Base-by-base conservation (phyloP, 2,329 filamentous ascomycete genomes). In the Fusarium sp. region DNA sequence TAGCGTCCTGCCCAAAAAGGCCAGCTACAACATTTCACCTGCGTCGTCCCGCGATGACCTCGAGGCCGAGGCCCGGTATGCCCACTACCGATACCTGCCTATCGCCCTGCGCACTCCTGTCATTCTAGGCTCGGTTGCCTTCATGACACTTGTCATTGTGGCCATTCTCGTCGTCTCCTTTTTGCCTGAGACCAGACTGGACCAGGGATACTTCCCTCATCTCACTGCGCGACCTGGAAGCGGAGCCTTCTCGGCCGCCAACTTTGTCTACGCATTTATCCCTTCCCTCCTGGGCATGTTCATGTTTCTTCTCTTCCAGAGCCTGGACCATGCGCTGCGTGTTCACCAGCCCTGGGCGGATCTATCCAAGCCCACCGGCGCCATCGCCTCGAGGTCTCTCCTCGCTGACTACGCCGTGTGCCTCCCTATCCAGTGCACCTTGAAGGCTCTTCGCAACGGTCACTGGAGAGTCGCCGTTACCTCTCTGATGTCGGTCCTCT, bases 241-340 rank as follows among this genome's bases (percentile, higher is more conserved):
- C 0, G 85, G 85, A 29, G 93, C 93, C 20, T 98, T 97, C 82
- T 97, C 94, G 1, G 87, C 93, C 1, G 94, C 94, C 59, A 94
- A 98, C 82, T 98, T 98, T 83, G 84, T 98, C 60, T 98, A 95
- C 85, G 91, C 89, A 70, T 94, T 95, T 82, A 65, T 95, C 24
- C 93, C 93, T 1, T 89, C 92, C 4, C 76, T 93, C 0, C 79
- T 95, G 31, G 93, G 91, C 6, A 89, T 91, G 77, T 74, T 93
- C 18, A 83, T 94, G 58, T 93, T 92, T 80, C 87, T 94, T 54
- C 81, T 88, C 60, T 91, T 94, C 80, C 89, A 93, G 70, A 87
- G 89, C 35, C 82, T 94, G 65, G 93, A 95, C 78, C 86, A 90
- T 78, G 86, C 88, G 2, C 80, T 94, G 67, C 90, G 93, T 62